Base-by-base conservation (phyloP, 1,139 yeast genomes). In the Magnusiomyces suaveolens region DNA sequence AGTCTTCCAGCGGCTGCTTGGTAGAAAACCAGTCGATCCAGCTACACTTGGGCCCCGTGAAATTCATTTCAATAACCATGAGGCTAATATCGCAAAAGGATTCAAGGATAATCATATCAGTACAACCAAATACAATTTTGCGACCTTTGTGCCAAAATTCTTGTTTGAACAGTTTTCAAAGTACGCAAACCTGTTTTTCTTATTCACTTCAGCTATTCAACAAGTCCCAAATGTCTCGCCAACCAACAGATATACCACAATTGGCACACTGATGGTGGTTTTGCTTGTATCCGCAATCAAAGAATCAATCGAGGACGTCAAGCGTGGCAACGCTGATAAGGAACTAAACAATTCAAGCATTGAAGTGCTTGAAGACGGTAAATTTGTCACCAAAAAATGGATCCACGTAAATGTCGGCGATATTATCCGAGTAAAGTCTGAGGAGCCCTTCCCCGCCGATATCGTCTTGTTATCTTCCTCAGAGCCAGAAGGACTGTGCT, bases 171-270 rank as follows among this genome's bases (percentile, higher is more conserved):
- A 94, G 70, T 94, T 94, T 70, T 87, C 97, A 59, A 94, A 92
- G 69, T 94, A 94, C 68, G 97, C 99, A 29, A 94, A 94, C 67
- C 75, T 94, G 69, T 94, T 94, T 71, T 94, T 94, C 69, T 73
- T 94, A 54, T 87, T 88, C 73, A 94, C 99, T 0, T 86, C 97
- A 2, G 77, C 81, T 46, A 92, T 94, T 62, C 99, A 94, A 72
- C 99, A 94, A 68, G 97, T 94, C 16, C 99, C 98, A 3, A 81
- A 84, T 61, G 97, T 92, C 2, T 84, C 97, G 0, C 99, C 99
- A 2, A 94, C 98, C 0, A 94, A 92, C 70, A 75, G 97, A 70
- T 94, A 83, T 66, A 94, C 99, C 6, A 94, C 99, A 0, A 87
- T 92, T 56, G 95, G 96, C 43, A 94, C 98, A 0, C 76, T 94